These are phyloP conservation scores for Rhododendron williamsianum DNA, from an alignment of 148 eudicot genomes.

Conservation along the genomic window DNA sequence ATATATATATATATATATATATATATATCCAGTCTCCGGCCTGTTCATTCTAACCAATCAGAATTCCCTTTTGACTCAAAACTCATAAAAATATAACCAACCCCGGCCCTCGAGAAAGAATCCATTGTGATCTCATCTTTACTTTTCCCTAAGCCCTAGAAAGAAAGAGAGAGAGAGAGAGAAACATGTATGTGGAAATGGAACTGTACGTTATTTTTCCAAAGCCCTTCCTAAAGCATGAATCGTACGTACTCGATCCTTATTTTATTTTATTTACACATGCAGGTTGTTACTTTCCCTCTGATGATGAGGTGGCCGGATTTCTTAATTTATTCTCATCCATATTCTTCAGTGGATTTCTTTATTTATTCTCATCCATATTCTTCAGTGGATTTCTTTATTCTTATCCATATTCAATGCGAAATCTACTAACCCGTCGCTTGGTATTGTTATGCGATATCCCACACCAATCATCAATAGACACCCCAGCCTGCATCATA, in stretches of 20 bases:
- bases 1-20: no score
- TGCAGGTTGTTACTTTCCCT: neutral
- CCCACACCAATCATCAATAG: neutral
- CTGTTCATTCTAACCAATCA: constrained; percentile 7
- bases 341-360: neutral
- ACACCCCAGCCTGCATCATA: neutral
- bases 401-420: neutral
- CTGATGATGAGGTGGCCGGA: neutral
- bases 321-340: no score
- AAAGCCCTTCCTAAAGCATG: neutral
- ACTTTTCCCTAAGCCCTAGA: constrained; percentile 18
- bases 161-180: constrained; percentile 15
- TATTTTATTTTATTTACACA: neutral
- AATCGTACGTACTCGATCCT: neutral
- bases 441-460: neutral
- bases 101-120: constrained; percentile 10
- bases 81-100: neutral
- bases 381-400: neutral
- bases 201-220: neutral
- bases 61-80: constrained; percentile 17
- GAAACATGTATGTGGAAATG: neutral
- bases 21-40: neutral
- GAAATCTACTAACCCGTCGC: neutral
- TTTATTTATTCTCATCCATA: neutral
- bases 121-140: constrained; percentile 23